Evolutionary conservation across 192 early-diverging fungal genomes (phyloP).

Genomic region (Thamnidium elegans): DNA sequence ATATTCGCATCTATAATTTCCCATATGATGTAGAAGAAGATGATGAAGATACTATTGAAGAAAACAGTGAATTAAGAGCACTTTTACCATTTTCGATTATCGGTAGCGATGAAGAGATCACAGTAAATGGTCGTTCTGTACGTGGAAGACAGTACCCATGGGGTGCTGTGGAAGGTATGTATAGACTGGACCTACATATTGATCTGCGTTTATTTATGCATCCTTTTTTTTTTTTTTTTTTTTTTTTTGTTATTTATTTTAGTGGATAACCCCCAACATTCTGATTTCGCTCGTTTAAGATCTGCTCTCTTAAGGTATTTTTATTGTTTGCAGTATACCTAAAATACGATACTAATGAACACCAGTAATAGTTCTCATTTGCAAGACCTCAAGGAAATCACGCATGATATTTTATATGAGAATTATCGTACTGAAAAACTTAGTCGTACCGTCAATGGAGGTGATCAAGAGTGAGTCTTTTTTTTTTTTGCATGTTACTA

Average conservation of each 20-base stretch:
- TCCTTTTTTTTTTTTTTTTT: not conserved
- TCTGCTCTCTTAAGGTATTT: constrained; percentile 78
- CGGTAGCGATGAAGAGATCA: constrained; percentile 88
- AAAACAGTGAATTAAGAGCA: constrained; percentile 91
- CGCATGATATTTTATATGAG: constrained; percentile 93
- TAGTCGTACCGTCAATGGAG: constrained; percentile 46
- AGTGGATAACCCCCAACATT: constrained; percentile 96
- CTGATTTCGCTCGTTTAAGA: constrained; percentile 93
- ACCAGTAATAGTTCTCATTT: constrained; percentile 78
- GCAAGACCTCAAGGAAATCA: constrained; percentile 96
- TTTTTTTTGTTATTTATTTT: not conserved
- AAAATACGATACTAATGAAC: not conserved
- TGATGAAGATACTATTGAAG: constrained; percentile 97
- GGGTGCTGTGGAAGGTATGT: constrained; percentile 82
- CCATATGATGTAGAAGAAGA: constrained; percentile 92
- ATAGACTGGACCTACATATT: not conserved
- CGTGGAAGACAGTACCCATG: constrained; percentile 94
- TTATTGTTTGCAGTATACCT: not conserved
- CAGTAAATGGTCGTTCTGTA: constrained; percentile 82
- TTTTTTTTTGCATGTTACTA: not conserved
- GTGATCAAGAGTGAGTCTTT: constrained; percentile 40
- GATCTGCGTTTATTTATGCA: not conserved
- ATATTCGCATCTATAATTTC: constrained; percentile 98
- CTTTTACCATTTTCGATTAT: constrained; percentile 95
- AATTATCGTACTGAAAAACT: constrained; percentile 94